Base-by-base conservation (phyloP, 495 filamentous ascomycete species). In the Penicillium riverlandense region DNA sequence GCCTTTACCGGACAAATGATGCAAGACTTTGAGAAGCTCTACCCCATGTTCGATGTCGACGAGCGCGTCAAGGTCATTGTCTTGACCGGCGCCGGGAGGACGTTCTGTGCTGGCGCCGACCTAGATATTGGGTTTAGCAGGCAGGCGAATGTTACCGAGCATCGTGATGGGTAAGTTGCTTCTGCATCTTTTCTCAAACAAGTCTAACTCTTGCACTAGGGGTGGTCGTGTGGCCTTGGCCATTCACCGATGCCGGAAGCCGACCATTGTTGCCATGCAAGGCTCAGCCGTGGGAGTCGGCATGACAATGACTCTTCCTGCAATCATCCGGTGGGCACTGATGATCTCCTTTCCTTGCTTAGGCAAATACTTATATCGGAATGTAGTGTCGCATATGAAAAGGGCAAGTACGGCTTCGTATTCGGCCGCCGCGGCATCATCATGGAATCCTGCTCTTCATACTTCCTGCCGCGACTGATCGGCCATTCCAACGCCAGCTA, bases 61-160 rank as follows among this genome's bases (percentile, higher is more conserved):
- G 65, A 72, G 11, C 70, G 75, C 11, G 78, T 84, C 27, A 78
- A 76, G 44, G 72, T 68, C 9, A 60, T 83, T 30, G 70, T 83
- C 6, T 49, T 84, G 10, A 82, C 81, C 0, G 78, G 79, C 32
- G 54, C 64, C n/a, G 79, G 79, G 14, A 66, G 65, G 43, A 77
- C 76, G 28, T 85, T 83, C 61, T 84, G 80, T 52, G 79, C 79
- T 8, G 80, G 82, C n/a, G 78, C 78, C 22, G 82, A 84, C 59
- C 57, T 83, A n/a, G 71, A 79, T n/a, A 62, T 63, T 30, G 76
- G 71, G 6, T 72, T 79, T 49, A 38, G 34, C 55, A 74, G 48
- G 10, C 53, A 32, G 4, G 29, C 40, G 27, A 54, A 62, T 55
- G 47, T 57, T 35, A 34, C 50, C 8, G 66, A 72, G 39, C 67